A percentile compares a stretch with the other conserved stretches of the same genome.
Evolutionary conservation across 2,329 filamentous ascomycete genomes (phyloP).

Genomic region (Chalaropsis ovoidea): DNA sequence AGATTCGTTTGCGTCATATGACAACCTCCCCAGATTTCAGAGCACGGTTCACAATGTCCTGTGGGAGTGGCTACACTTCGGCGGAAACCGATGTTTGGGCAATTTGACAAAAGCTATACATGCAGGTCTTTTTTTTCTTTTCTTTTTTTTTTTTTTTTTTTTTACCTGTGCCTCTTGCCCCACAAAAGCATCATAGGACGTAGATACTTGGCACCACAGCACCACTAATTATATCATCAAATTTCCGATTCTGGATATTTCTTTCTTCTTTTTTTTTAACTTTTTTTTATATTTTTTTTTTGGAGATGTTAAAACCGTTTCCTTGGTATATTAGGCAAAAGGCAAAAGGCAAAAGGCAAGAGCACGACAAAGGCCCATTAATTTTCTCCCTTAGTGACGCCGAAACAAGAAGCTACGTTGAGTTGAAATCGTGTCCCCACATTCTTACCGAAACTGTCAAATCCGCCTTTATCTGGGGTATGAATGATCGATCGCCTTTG

Average conservation of each 20-base stretch:
- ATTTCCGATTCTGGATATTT: too few species aligned
- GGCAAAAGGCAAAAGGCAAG: not conserved
- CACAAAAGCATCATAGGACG: too few species aligned
- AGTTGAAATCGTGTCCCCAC: not conserved
- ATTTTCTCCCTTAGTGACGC: not conserved
- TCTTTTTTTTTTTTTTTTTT: too few species aligned
- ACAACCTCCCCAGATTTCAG: conserved; percentile 3
- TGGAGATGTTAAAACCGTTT: too few species aligned
- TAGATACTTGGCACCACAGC: too few species aligned
- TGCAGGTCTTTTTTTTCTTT: too few species aligned
- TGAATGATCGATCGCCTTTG: conserved; percentile 14
- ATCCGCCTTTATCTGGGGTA: conserved; percentile 5
- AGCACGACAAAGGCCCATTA: not conserved
- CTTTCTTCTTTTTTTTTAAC: too few species aligned
- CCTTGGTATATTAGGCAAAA: too few species aligned
- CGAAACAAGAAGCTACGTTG: conserved; percentile 2
- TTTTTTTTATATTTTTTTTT: too few species aligned
- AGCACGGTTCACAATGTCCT: not conserved
- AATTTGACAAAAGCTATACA: too few species aligned
- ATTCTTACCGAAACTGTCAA: not conserved
- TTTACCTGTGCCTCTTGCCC: too few species aligned
- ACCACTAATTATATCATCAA: too few species aligned
- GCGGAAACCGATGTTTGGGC: not conserved
- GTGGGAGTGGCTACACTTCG: not conserved
- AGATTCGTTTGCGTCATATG: not conserved